These are phyloP conservation scores for Ustilago crameri DNA, from an alignment of 1,284 basidiomycete species.

Conservation along the genomic window DNA sequence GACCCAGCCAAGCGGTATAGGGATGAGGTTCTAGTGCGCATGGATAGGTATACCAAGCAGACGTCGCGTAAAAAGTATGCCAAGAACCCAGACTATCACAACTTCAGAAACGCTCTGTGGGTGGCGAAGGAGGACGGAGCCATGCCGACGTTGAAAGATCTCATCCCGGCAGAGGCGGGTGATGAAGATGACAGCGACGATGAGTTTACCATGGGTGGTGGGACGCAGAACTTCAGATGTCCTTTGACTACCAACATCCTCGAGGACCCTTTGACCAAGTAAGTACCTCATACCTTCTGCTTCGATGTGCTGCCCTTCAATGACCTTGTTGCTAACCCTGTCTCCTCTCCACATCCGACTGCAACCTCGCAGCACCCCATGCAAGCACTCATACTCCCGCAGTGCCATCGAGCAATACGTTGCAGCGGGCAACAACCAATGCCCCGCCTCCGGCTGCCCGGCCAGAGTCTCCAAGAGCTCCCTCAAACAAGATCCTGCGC, in stretches of 20 bases:
- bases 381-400: constrained; percentile 39
- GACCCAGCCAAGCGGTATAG: constrained; percentile 34
- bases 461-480: constrained; percentile 15
- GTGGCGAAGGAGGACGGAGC: constrained; percentile 47
- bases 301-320: no score
- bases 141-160: constrained; percentile 57
- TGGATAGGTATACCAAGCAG: constrained; percentile 39
- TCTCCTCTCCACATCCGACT: neutral
- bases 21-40: constrained; percentile 10
- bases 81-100: constrained; percentile 42
- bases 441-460: constrained; percentile 34
- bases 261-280: constrained; percentile 55
- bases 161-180: constrained; percentile 44
- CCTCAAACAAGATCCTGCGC: constrained; percentile 27
- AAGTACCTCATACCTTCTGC: constrained; percentile 5
- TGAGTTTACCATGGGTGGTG: constrained; percentile 53
- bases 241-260: constrained; percentile 55
- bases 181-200: constrained; percentile 51
- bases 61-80: constrained; percentile 55
- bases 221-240: constrained; percentile 54
- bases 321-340: neutral
- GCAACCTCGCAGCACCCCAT: constrained; percentile 13
- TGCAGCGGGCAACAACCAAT: constrained; percentile 27
- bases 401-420: constrained; percentile 37
- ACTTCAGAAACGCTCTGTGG: constrained; percentile 56